Conservation (phyloP, 768 basidiomycete species). For the Kwoniella sp. region DNA sequence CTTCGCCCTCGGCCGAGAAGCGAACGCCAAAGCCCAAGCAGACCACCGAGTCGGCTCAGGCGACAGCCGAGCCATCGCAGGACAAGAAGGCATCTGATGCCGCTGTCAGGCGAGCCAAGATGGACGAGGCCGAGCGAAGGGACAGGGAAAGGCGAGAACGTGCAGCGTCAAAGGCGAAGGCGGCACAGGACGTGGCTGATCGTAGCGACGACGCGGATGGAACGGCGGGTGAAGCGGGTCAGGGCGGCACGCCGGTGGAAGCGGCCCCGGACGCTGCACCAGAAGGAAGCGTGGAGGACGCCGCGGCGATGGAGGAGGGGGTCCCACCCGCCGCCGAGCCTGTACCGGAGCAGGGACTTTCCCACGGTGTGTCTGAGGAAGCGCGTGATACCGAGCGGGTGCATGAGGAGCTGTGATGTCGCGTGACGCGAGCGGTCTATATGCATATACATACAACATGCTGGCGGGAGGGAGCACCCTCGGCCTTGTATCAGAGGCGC, state of each 20-base stretch:
- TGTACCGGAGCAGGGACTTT: background rate
- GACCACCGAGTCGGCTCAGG: slow-evolving; percentile 15
- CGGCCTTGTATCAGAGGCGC: too few species aligned
- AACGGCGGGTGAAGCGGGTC: background rate
- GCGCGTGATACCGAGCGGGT: background rate
- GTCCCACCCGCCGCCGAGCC: too few species aligned
- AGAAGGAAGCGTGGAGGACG: slow-evolving; percentile 18
- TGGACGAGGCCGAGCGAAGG: slow-evolving; percentile 42
- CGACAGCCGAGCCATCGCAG: slow-evolving; percentile 4
- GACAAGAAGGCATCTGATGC: slow-evolving; percentile 23
- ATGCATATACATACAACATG: too few species aligned
- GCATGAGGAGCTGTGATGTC: slow-evolving; percentile 9
- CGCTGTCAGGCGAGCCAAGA: slow-evolving; percentile 24
- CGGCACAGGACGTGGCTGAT: slow-evolving; percentile 3
- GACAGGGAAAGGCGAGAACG: slow-evolving; percentile 37
- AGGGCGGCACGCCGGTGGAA: slow-evolving; percentile 9
- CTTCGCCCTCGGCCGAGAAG: slow-evolving; percentile 24
- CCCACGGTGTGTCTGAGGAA: slow-evolving; percentile 6
- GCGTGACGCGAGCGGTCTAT: too few species aligned
- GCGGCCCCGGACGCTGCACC: slow-evolving; percentile 26
- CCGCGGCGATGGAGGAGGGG: slow-evolving; percentile 4
- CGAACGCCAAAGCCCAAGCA: slow-evolving; percentile 11
- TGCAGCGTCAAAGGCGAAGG: slow-evolving; percentile 13
- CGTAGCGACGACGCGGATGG: slow-evolving; percentile 2
- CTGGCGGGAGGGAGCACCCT: too few species aligned